Percentiles rank a stretch among this genome's conserved stretches.
phyloP scores from a whole-genome alignment of 768 basidiomycete genomes.

The Tulasnella sp. region DNA sequence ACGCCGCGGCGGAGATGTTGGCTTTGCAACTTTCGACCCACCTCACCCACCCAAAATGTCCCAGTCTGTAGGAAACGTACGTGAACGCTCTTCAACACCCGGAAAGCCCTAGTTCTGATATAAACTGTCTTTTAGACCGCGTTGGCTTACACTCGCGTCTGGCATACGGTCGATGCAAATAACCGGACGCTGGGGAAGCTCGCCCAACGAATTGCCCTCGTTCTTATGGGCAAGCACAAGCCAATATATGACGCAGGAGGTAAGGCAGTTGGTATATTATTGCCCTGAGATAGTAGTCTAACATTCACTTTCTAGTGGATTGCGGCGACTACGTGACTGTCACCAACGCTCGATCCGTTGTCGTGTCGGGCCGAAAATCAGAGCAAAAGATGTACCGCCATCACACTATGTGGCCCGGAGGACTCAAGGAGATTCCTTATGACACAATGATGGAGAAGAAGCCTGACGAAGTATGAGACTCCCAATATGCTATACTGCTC shows the following conservation, averaged over 20 bases:
- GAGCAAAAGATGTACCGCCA: conserved; percentile 83
- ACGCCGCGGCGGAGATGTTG: conserved; percentile 16
- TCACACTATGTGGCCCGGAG: conserved; percentile 90
- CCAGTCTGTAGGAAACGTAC: conserved; percentile 27
- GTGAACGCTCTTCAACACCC: not conserved
- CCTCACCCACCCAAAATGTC: conserved; percentile 27
- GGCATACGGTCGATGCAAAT: conserved; percentile 92
- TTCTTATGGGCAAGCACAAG: conserved; percentile 99
- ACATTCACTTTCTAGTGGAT: conserved; percentile 59
- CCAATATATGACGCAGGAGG: conserved; percentile 92
- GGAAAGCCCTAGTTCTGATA: not conserved
- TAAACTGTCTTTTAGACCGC: conserved; percentile 62
- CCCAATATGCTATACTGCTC: not conserved
- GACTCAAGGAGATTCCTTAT: conserved; percentile 87
- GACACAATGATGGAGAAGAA: conserved; percentile 75
- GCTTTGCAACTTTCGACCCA: conserved; percentile 19
- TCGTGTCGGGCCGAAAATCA: conserved; percentile 85
- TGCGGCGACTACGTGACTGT: conserved; percentile 98
- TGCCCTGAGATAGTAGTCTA: not conserved
- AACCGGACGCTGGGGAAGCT: conserved; percentile 92
- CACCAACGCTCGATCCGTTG: conserved; percentile 77
- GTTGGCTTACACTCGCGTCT: conserved; percentile 89
- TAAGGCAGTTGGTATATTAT: conserved; percentile 40
- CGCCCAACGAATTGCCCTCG: conserved; percentile 88
- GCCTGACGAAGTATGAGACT: conserved; percentile 75